phyloP scores from a whole-genome alignment of 208 protist species.

The Phytomonas francai region DNA sequence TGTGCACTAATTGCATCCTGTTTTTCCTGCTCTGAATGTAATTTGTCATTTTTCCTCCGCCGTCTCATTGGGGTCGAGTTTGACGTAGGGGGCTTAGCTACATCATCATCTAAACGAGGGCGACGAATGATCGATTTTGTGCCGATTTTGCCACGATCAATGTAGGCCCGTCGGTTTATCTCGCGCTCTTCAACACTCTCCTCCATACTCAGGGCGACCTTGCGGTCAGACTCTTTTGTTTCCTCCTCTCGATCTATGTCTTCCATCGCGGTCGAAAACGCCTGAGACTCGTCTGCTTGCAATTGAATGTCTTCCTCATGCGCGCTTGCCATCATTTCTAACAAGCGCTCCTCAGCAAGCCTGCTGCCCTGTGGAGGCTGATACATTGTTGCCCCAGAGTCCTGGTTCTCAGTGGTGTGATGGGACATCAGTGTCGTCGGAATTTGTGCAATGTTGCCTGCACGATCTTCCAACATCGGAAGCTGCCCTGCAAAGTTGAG shows the following conservation, averaged over 20 bases:
- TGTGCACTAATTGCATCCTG: constrained; percentile 53
- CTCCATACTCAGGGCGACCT: constrained; percentile 83
- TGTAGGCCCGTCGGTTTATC: constrained; percentile 74
- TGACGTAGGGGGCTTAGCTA: constrained; percentile 3
- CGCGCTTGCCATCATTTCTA: constrained; percentile 70
- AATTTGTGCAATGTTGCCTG: constrained; percentile 76
- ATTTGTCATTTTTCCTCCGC: constrained; percentile 54
- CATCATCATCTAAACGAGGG: constrained; percentile 28
- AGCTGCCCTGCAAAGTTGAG: constrained; percentile 90
- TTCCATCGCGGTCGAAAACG: constrained; percentile 56
- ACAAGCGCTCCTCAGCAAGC: constrained; percentile 61
- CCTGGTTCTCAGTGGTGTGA: constrained; percentile 66
- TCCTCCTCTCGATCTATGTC: constrained; percentile 76
- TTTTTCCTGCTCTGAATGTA: constrained; percentile 70
- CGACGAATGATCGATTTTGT: constrained; percentile 71
- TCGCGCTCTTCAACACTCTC: constrained; percentile 77
- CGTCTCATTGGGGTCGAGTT: constrained; percentile 38
- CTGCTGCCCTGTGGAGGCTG: constrained; percentile 45
- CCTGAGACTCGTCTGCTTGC: constrained; percentile 27
- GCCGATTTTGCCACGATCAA: constrained; percentile 81
- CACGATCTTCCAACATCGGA: constrained; percentile 78
- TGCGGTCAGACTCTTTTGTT: constrained; percentile 27
- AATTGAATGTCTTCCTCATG: constrained; percentile 73
- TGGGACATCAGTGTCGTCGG: constrained; percentile 61
- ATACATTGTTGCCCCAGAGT: constrained; percentile 50